A percentile compares a stretch with the other conserved stretches of the same genome.
These are phyloP conservation scores for Pyrenophora tritici-repentis DNA, from an alignment of 2,329 filamentous ascomycete species.

Conservation along the genomic window DNA sequence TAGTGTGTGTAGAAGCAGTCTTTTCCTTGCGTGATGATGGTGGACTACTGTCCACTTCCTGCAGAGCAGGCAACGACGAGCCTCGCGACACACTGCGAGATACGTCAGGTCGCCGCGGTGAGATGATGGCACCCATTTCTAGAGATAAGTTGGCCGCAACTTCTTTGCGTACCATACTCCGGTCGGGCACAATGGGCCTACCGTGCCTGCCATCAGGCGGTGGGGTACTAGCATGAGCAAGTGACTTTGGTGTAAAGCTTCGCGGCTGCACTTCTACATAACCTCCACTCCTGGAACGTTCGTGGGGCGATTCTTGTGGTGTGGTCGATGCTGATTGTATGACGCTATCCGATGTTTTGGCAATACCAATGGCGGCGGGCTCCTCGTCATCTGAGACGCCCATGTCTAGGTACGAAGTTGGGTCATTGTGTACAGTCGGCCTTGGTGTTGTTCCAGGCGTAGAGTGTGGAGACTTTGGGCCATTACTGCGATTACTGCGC, in stretches of 20 bases:
- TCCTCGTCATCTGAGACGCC: slow-evolving; percentile 34
- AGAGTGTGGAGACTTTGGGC: slow-evolving; percentile 26
- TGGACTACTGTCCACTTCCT: slow-evolving; percentile 32
- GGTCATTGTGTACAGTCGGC: slow-evolving; percentile 19
- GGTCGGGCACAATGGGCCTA: slow-evolving; percentile 22
- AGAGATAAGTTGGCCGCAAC: slow-evolving; percentile 5
- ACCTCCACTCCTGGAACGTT: slow-evolving; percentile 27
- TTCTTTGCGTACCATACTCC: slow-evolving; percentile 25
- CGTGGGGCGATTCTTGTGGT: slow-evolving; percentile 22
- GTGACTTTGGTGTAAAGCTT: slow-evolving; percentile 27
- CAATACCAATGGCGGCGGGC: slow-evolving; percentile 48
- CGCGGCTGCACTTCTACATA: slow-evolving; percentile 38
- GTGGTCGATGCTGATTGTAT: slow-evolving; percentile 39
- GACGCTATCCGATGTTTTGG: slow-evolving; percentile 49
- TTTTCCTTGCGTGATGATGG: slow-evolving; percentile 11
- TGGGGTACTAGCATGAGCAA: slow-evolving; percentile 31
- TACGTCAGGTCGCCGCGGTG: slow-evolving; percentile 26
- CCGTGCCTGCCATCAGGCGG: slow-evolving; percentile 29
- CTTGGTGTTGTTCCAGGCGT: slow-evolving; percentile 28
- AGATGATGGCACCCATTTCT: slow-evolving; percentile 14
- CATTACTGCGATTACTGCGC: slow-evolving; percentile 40
- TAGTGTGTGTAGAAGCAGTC: slow-evolving; percentile 8
- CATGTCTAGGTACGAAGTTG: slow-evolving; percentile 38
- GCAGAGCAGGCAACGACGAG: slow-evolving; percentile 35
- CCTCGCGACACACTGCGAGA: slow-evolving; percentile 29